Percentiles rank a stretch among this genome's conserved stretches.
Conservation (phyloP, 257 asterid genomes). For the Ballota nigra region DNA sequence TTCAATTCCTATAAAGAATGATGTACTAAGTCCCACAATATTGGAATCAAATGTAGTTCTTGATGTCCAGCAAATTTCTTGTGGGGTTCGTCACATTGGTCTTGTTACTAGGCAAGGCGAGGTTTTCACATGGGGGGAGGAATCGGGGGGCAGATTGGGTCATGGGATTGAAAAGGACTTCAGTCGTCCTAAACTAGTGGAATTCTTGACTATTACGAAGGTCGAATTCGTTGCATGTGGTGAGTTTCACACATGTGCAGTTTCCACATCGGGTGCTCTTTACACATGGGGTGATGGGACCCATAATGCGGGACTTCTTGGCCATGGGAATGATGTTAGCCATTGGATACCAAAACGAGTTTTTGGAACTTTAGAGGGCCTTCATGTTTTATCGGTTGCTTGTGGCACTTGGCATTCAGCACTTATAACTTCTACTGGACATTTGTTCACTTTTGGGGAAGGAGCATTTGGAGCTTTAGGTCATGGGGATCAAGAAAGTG, state of each 20-base stretch:
- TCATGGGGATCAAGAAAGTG: conserved; percentile 67
- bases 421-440: conserved; percentile 58
- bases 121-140: conserved; percentile 98
- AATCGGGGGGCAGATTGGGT: conserved; percentile 87
- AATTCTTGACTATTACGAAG: conserved; percentile 67
- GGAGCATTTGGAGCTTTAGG: conserved; percentile 91
- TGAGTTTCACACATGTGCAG: conserved; percentile 80
- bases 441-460: conserved; percentile 80
- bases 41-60: conserved; percentile 79
- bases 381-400: conserved; percentile 75
- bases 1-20: conserved; percentile 53
- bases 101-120: conserved; percentile 93
- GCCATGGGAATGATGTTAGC: conserved; percentile 81
- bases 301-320: conserved; percentile 84
- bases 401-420: conserved; percentile 99
- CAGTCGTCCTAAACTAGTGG: conserved; percentile 72
- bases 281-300: conserved; percentile 95
- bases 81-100: conserved; percentile 82
- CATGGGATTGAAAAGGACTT: conserved; percentile 79
- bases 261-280: conserved; percentile 79
- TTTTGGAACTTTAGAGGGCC: conserved; percentile 74
- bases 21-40: conserved; percentile 64
- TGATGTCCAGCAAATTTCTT: conserved; percentile 77
- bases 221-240: conserved; percentile 83
- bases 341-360: conserved; percentile 91